Evolutionary conservation across 805 yeast species (phyloP).

Genomic region (Wickerhamomyces silvicola): DNA sequence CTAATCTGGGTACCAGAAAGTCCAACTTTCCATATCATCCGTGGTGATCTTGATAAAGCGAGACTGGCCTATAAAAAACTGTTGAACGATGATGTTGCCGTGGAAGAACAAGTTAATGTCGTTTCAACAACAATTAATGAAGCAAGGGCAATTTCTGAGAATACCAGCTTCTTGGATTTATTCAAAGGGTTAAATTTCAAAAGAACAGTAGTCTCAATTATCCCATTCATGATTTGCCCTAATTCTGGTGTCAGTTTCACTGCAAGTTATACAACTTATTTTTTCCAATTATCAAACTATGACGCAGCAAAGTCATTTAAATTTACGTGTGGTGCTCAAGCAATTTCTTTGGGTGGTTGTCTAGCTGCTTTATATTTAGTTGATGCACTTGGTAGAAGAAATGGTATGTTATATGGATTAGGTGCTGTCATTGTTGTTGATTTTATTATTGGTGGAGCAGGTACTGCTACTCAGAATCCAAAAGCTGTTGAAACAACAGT

Average conservation of each 20-base stretch:
- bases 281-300: conserved; percentile 40
- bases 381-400: conserved; percentile 24
- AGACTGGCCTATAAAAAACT: conserved; percentile 21
- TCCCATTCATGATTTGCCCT: conserved; percentile 33
- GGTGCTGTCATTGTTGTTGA: conserved; percentile 16
- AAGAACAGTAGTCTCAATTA: conserved; percentile 31
- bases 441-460: conserved; percentile 21
- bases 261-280: conserved; percentile 41
- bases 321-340: conserved; percentile 27
- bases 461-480: conserved; percentile 7
- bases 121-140: conserved; percentile 23
- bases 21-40: conserved; percentile 35
- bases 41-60: conserved; percentile 29
- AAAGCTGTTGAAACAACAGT: conserved; percentile 15
- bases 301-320: conserved; percentile 31
- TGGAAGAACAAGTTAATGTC: conserved; percentile 25
- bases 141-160: conserved; percentile 17
- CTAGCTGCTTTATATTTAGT: conserved; percentile 23
- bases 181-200: conserved; percentile 35
- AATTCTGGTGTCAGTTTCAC: conserved; percentile 37
- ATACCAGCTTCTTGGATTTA: conserved; percentile 32
- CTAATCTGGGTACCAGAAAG: conserved; percentile 34
- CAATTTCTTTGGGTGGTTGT: conserved; percentile 25
- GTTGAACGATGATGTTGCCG: conserved; percentile 10
- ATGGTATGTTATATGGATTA: conserved; percentile 23